Conservation (phyloP, 2,329 filamentous ascomycete genomes). For the Diaporthe destruens region DNA sequence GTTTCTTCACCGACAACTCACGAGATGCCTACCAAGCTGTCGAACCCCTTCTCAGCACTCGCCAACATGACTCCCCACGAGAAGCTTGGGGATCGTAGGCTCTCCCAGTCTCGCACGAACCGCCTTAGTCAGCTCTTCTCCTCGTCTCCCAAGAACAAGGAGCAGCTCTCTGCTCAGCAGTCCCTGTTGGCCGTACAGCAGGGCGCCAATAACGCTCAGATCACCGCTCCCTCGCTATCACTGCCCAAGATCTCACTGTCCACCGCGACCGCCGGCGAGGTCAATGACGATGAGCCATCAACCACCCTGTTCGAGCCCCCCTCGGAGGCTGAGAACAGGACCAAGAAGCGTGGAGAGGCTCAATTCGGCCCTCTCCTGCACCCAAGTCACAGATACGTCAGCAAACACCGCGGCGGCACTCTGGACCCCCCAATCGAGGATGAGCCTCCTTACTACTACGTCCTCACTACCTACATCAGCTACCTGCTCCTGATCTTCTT, state of each 20-base stretch:
- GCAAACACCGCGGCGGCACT: slow-evolving; percentile 84
- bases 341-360: slow-evolving; percentile 82
- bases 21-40: slow-evolving; percentile 71
- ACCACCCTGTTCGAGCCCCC: slow-evolving; percentile 90
- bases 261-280: slow-evolving; percentile 82
- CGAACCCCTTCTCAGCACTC: slow-evolving; percentile 67
- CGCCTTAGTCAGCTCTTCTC: slow-evolving; percentile 88
- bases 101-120: slow-evolving; percentile 76
- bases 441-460: slow-evolving; percentile 95
- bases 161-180: slow-evolving; percentile 74
- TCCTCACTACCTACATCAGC: slow-evolving; percentile 98
- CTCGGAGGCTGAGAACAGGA: slow-evolving; percentile 83
- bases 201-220: slow-evolving; percentile 68
- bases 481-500: slow-evolving; percentile 96
- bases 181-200: slow-evolving; percentile 77
- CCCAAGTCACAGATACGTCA: slow-evolving; percentile 87
- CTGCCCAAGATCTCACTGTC: slow-evolving; percentile 94
- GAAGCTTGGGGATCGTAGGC: slow-evolving; percentile 67
- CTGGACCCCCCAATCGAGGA: slow-evolving; percentile 90
- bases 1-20: neutral
- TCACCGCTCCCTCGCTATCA: slow-evolving; percentile 79
- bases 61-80: slow-evolving; percentile 62
- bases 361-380: slow-evolving; percentile 91
- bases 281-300: slow-evolving; percentile 77
- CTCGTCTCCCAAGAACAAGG: slow-evolving; percentile 80